A percentile compares a stretch with the other conserved stretches of the same genome.
Conservation (phyloP, 257 asterid species). For the Marsdenia floribunda region DNA sequence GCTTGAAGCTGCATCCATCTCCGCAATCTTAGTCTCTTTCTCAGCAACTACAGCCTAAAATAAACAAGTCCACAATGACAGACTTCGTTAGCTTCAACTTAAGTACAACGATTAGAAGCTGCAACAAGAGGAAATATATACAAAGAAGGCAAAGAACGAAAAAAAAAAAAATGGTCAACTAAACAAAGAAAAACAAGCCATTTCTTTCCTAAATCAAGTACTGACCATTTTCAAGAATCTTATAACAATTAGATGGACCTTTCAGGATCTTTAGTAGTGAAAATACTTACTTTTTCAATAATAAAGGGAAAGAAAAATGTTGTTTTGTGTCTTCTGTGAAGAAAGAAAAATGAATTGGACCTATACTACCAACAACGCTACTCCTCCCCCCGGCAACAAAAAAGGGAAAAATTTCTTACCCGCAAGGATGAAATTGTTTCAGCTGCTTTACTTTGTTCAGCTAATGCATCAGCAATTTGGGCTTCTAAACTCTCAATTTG, state of each 20-base stretch:
- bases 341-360: not conserved
- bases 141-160: not conserved
- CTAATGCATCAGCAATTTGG: conserved; percentile 71
- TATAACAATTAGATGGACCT: not conserved
- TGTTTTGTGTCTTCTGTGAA: not conserved
- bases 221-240: not conserved
- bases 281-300: not conserved
- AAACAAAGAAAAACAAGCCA: not conserved
- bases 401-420: conserved; percentile 39
- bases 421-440: conserved; percentile 80
- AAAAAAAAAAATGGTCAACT: not conserved
- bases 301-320: not conserved
- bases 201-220: not conserved
- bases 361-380: not conserved
- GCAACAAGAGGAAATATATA: not conserved
- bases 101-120: not conserved
- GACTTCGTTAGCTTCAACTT: conserved; percentile 22
- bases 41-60: conserved; percentile 64
- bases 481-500: conserved; percentile 81
- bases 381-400: conserved; percentile 6
- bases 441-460: conserved; percentile 75
- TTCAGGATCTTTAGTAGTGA: not conserved
- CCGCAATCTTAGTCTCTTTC: conserved; percentile 87
- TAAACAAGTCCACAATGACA: conserved; percentile 14
- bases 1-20: conserved; percentile 97